Base-by-base conservation (phyloP, 768 basidiomycete species). In the Cystobasidium onofrii region DNA sequence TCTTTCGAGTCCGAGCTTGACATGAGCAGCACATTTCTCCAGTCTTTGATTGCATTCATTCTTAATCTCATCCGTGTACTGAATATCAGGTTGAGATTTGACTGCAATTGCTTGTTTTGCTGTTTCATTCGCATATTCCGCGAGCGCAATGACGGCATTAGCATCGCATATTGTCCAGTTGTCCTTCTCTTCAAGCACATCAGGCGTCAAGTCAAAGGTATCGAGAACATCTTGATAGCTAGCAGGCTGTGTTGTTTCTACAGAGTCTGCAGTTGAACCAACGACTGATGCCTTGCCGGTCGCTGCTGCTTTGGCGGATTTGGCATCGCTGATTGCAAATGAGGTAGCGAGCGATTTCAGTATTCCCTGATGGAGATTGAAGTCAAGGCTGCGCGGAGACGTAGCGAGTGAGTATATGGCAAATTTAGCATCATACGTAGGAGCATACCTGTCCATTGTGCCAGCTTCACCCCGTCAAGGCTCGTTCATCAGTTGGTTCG, bases 61-160 rank as follows among this genome's bases (percentile, higher is more conserved):
- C 23, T 4, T 1, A 4, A 17, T 27, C 27, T 60, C 33, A 20
- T 29, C 31, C 31, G 33, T 29, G 34, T 43, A 23, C 1, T n/a
- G 23, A 15, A 23, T 23, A 18, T 63, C 55, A 0, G 73, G 63
- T 18, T 34, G n/a, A 1, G 64, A 31, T 6, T 55, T 13, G n/a
- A n/a, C 3, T 7, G 63, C 64, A 10, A 64, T 17, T 39, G 29
- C 52, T 0, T 1, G 2, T 18, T 29, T 17, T 15, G 60, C 43
- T 7, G 15, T 29, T 60, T 60, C 29, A 29, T 12, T 12, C 6
- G 57, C 57, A 57, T 64, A 76, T 12, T 64, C 31, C 9, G 74
- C 71, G 9, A 73, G 69, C 0, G 76, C 74, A 50, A 76, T 50
- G 54, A 76, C 75, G 27, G 72, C 44, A n/a, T 78, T 74, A 33